Percentiles rank a stretch among this genome's conserved stretches.
Evolutionary conservation across 2,329 filamentous ascomycete species (phyloP).

Genomic region (Arthrinium phaeospermum): DNA sequence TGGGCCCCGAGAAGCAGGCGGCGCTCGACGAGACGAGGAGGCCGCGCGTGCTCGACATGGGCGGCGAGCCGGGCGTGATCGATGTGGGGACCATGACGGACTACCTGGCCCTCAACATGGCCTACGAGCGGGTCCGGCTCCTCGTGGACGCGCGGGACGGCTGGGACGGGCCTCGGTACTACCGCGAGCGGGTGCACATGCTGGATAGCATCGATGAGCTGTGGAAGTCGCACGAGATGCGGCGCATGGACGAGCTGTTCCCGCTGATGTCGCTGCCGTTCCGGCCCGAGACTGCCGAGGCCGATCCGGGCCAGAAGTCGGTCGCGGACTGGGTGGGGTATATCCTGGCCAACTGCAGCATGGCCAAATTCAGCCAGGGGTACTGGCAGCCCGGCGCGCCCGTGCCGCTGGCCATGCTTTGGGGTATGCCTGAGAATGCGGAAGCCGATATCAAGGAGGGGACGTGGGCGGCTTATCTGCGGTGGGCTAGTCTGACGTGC

Average conservation of each 20-base stretch:
- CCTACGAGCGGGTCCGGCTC: slow-evolving; percentile 40
- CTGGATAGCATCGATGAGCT: too few relatives aligned
- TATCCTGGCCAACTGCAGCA: slow-evolving; percentile 38
- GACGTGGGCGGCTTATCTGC: slow-evolving; percentile 38
- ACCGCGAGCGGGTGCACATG: too few relatives aligned
- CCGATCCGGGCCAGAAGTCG: too few relatives aligned
- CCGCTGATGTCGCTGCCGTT: slow-evolving; percentile 30
- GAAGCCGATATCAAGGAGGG: slow-evolving; percentile 37
- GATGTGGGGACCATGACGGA: slow-evolving; percentile 31
- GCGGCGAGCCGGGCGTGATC: too few relatives aligned
- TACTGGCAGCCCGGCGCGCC: slow-evolving; percentile 34
- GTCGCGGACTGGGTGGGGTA: too few relatives aligned
- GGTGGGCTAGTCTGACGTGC: slow-evolving; percentile 19
- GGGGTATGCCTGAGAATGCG: slow-evolving; percentile 39
- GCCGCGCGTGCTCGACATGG: too few relatives aligned
- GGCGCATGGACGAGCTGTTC: slow-evolving; percentile 29
- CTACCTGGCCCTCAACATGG: slow-evolving; percentile 38
- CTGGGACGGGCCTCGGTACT: slow-evolving; percentile 34
- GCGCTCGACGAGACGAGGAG: too few relatives aligned
- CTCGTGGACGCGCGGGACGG: slow-evolving; percentile 41
- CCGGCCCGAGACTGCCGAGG: slow-evolving; percentile 32
- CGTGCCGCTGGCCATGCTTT: slow-evolving; percentile 37
- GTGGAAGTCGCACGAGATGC: too few relatives aligned
- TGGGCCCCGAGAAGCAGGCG: too few relatives aligned
- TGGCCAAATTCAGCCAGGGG: slow-evolving; percentile 43